Percentiles rank a stretch among this genome's conserved stretches.
Conservation (phyloP, 768 basidiomycete species). For the Kwoniella sp. region DNA sequence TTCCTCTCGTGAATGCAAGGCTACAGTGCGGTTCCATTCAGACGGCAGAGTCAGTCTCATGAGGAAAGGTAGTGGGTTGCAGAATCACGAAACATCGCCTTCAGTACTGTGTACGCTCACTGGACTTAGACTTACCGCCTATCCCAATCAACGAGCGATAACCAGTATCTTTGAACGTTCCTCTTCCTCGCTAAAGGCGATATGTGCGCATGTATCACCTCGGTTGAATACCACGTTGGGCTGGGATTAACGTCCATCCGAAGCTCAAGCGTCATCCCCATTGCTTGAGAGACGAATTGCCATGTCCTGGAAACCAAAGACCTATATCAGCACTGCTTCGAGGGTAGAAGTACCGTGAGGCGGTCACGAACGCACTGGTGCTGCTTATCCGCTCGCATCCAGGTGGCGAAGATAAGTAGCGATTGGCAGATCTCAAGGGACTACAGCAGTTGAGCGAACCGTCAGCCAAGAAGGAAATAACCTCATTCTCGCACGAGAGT, state of each 20-base stretch:
- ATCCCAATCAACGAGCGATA: conserved; percentile 18
- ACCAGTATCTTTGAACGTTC: conserved; percentile 18
- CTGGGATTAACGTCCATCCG: conserved; percentile 13
- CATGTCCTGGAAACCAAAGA: conserved; percentile 17
- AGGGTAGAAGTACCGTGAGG: too few relatives aligned
- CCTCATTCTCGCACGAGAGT: too few relatives aligned
- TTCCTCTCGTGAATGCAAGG: conserved; percentile 18
- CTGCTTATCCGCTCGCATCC: conserved; percentile 16
- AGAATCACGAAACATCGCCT: too few relatives aligned
- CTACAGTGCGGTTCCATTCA: not conserved
- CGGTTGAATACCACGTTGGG: conserved; percentile 9
- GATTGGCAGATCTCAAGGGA: conserved; percentile 18
- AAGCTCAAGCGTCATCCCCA: conserved; percentile 15
- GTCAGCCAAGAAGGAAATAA: too few relatives aligned
- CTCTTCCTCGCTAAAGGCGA: conserved; percentile 1
- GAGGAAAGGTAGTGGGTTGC: too few relatives aligned
- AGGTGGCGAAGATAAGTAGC: conserved; percentile 11
- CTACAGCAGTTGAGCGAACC: not conserved
- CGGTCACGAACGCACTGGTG: conserved; percentile 25
- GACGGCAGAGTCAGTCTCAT: too few relatives aligned
- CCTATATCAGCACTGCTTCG: not conserved
- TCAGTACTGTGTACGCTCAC: too few relatives aligned
- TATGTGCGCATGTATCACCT: conserved; percentile 7
- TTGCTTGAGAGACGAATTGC: conserved; percentile 19
- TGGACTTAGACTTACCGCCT: conserved; percentile 13